Evolutionary conservation across 305 asterid genomes (phyloP).

Genomic region (Petunia hybrid): DNA sequence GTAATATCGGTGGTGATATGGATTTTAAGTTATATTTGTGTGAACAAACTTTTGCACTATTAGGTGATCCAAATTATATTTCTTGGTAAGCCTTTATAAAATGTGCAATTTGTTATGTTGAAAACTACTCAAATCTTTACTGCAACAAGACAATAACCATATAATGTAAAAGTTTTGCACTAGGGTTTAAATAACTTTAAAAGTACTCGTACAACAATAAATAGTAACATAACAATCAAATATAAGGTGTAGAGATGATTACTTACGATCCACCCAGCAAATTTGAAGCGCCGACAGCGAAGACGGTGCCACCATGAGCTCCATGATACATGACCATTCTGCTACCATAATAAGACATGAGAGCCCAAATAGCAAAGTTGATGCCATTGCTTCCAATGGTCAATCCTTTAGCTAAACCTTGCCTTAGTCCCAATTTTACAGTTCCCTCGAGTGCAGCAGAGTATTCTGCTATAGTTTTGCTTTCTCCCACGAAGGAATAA

Average conservation of each 20-base stretch:
- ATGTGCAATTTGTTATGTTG: no score
- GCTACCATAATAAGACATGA: constrained; percentile 87
- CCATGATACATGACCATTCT: constrained; percentile 87
- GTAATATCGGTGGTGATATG: no score
- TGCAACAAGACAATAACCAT: no score
- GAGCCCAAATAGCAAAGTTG: constrained; percentile 87
- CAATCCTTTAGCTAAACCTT: constrained; percentile 92
- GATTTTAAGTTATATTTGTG: no score
- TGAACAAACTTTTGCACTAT: no score
- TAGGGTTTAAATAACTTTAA: no score
- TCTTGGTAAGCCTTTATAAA: no score
- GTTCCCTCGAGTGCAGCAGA: constrained; percentile 84
- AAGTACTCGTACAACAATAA: no score
- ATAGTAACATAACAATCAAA: no score
- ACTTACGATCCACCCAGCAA: constrained; percentile 84
- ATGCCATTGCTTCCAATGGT: constrained; percentile 92
- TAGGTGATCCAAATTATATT: no score
- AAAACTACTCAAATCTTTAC: no score
- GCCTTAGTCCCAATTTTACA: constrained; percentile 70
- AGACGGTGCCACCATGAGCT: constrained; percentile 83
- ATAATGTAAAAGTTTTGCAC: no score
- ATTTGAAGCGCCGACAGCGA: constrained; percentile 82
- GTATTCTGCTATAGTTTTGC: constrained; percentile 55
- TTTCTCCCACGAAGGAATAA: constrained; percentile 89
- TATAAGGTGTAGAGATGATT: constrained; percentile 35